phyloP scores from a whole-genome alignment of 2,329 filamentous ascomycete genomes.

The Onygenales sp. region DNA sequence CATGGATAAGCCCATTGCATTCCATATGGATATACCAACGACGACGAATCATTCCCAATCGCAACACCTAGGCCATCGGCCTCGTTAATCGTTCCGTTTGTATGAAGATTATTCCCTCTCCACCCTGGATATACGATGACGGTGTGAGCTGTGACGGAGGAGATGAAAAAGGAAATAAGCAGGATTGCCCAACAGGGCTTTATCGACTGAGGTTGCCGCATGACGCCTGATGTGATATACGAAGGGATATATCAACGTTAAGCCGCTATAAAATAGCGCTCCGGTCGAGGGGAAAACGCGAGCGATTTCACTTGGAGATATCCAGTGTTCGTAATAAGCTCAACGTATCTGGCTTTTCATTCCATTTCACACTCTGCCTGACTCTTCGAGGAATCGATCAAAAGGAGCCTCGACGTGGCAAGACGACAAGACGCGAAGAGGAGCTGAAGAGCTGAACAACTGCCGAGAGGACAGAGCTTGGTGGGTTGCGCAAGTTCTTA shows the following conservation, averaged over 20 bases:
- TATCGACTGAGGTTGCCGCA: constrained; percentile 19
- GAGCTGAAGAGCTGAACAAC: background rate
- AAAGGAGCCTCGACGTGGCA: background rate
- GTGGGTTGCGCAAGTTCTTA: constrained; percentile 1
- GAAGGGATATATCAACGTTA: constrained; percentile 2
- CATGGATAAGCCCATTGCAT: constrained; percentile 96
- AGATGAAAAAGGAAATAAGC: constrained; percentile 26
- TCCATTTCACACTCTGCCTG: background rate
- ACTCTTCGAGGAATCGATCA: background rate
- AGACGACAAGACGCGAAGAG: background rate
- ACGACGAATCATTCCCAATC: constrained; percentile 34
- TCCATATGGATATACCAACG: constrained; percentile 61
- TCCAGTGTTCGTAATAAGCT: background rate
- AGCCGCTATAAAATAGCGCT: constrained; percentile 7
- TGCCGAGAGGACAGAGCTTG: background rate
- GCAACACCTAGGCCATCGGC: constrained; percentile 38
- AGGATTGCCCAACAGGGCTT: constrained; percentile 18
- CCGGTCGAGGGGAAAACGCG: background rate
- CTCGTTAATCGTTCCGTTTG: constrained; percentile 52
- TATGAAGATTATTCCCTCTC: constrained; percentile 76
- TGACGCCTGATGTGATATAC: constrained; percentile 12
- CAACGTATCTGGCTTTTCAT: background rate
- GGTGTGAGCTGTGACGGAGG: constrained; percentile 49
- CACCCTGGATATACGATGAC: constrained; percentile 79
- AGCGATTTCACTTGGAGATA: background rate